A percentile compares a stretch with the other conserved stretches of the same genome.
phyloP scores from a whole-genome alignment of 768 basidiomycete genomes.

The Suillus hirtellus region DNA sequence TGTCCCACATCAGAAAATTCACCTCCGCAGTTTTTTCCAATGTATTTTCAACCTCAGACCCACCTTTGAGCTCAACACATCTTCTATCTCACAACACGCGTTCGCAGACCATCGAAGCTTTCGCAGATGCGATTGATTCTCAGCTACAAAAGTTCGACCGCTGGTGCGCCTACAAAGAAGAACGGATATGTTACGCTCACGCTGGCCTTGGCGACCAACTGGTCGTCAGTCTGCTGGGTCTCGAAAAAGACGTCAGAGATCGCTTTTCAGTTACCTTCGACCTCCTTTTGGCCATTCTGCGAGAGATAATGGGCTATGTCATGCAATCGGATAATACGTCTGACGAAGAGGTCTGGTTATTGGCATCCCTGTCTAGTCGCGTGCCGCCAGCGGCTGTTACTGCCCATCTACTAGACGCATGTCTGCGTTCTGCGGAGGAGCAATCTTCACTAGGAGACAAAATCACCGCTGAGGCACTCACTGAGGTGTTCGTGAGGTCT shows the following conservation, averaged over 20 bases:
- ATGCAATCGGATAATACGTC: slow-evolving; percentile 29
- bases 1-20: slow-evolving; percentile 66
- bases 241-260: slow-evolving; percentile 59
- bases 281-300: slow-evolving; percentile 53
- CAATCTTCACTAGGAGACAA: slow-evolving; percentile 60
- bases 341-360: slow-evolving; percentile 39
- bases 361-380: slow-evolving; percentile 40
- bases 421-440: slow-evolving; percentile 58
- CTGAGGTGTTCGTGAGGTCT: slow-evolving; percentile 59
- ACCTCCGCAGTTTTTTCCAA: slow-evolving; percentile 47
- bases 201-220: slow-evolving; percentile 43
- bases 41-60: slow-evolving; percentile 19
- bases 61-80: slow-evolving; percentile 21
- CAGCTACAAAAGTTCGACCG: slow-evolving; percentile 58
- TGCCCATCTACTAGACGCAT: slow-evolving; percentile 59
- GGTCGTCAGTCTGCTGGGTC: slow-evolving; percentile 65
- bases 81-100: slow-evolving; percentile 26
- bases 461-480: slow-evolving; percentile 55
- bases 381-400: slow-evolving; percentile 54
- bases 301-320: slow-evolving; percentile 30
- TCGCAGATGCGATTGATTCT: slow-evolving; percentile 69
- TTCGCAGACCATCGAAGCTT: slow-evolving; percentile 76
- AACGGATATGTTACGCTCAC: slow-evolving; percentile 60
- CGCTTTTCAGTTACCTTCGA: slow-evolving; percentile 59
- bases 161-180: slow-evolving; percentile 75